Percentiles rank a stretch among this genome's conserved stretches.
Evolutionary conservation across 2,329 filamentous ascomycete species (phyloP).

Genomic region (Lecanicillium sp.): DNA sequence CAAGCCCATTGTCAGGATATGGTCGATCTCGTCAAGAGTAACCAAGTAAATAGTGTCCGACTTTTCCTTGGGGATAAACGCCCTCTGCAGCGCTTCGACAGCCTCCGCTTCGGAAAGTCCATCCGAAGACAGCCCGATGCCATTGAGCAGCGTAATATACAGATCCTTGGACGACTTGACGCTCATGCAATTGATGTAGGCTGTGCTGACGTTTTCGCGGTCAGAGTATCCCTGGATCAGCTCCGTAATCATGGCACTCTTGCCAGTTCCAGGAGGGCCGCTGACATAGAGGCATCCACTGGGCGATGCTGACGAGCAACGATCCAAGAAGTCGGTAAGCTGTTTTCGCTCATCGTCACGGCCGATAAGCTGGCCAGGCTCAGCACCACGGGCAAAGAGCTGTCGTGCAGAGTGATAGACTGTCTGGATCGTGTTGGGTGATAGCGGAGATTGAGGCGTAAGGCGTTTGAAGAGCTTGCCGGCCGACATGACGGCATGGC

Average conservation of each 20-base stretch:
- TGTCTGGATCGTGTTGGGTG: constrained; percentile 60
- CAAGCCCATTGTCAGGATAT: constrained; percentile 79
- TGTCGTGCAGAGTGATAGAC: constrained; percentile 84
- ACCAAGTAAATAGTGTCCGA: constrained; percentile 62
- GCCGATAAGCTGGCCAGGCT: constrained; percentile 67
- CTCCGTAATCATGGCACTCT: constrained; percentile 86
- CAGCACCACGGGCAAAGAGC: constrained; percentile 72
- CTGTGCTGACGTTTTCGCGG: constrained; percentile 51
- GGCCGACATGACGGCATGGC: constrained; percentile 71
- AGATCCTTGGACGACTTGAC: constrained; percentile 83
- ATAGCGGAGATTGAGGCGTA: constrained; percentile 67
- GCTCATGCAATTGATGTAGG: constrained; percentile 95
- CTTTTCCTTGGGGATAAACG: constrained; percentile 60
- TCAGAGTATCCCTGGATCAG: constrained; percentile 54
- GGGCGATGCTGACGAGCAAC: constrained; percentile 48
- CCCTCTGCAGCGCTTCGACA: constrained; percentile 55
- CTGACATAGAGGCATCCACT: constrained; percentile 90
- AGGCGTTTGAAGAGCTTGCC: constrained; percentile 69
- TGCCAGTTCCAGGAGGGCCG: constrained; percentile 90
- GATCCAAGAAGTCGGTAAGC: constrained; percentile 59
- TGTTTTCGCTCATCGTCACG: constrained; percentile 62
- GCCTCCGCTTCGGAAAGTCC: constrained; percentile 55
- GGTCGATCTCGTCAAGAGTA: constrained; percentile 89
- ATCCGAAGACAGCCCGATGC: constrained; percentile 52
- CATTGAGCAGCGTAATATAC: constrained; percentile 68